phyloP scores from a whole-genome alignment of 495 filamentous ascomycete genomes.

The Penicillium nucicola region DNA sequence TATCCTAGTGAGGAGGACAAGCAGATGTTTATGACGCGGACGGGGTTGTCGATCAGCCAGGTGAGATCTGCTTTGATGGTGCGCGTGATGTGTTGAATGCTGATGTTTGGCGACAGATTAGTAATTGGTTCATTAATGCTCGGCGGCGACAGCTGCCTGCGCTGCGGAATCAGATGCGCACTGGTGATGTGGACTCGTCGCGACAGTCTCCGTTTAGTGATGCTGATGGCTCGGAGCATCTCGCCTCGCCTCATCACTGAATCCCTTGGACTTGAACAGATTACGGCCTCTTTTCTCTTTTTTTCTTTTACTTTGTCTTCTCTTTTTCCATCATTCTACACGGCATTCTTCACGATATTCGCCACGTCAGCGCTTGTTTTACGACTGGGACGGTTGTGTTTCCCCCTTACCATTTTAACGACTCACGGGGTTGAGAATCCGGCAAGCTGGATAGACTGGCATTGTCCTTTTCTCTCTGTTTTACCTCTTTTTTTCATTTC shows the following conservation, averaged over 20 bases:
- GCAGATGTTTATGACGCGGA: slow-evolving; percentile 71
- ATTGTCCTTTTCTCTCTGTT: slow-evolving; percentile 17
- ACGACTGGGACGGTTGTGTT: slow-evolving; percentile 17
- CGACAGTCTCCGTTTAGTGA: slow-evolving; percentile 45
- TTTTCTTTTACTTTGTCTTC: slow-evolving; percentile 9
- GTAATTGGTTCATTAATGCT: slow-evolving; percentile 96
- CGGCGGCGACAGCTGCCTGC: slow-evolving; percentile 72
- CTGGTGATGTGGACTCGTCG: slow-evolving; percentile 33
- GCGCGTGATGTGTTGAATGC: background rate
- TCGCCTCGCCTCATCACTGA: slow-evolving; percentile 32
- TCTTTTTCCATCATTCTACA: slow-evolving; percentile 9
- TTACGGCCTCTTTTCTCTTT: slow-evolving; percentile 17
- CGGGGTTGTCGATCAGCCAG: slow-evolving; percentile 78
- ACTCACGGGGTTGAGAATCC: slow-evolving; percentile 25
- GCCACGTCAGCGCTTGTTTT: slow-evolving; percentile 22
- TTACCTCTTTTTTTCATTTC: slow-evolving; percentile 10
- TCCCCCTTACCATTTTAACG: slow-evolving; percentile 8
- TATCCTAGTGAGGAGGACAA: slow-evolving; percentile 93
- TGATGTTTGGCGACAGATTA: slow-evolving; percentile 59
- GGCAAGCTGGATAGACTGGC: slow-evolving; percentile 27
- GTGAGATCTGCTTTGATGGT: slow-evolving; percentile 28
- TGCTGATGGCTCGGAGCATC: slow-evolving; percentile 33
- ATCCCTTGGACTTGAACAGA: slow-evolving; percentile 4
- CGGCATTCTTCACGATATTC: slow-evolving; percentile 22
- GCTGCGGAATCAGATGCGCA: slow-evolving; percentile 55